Base-by-base conservation (phyloP, 345 rosid genomes). In the Populus tremula region DNA sequence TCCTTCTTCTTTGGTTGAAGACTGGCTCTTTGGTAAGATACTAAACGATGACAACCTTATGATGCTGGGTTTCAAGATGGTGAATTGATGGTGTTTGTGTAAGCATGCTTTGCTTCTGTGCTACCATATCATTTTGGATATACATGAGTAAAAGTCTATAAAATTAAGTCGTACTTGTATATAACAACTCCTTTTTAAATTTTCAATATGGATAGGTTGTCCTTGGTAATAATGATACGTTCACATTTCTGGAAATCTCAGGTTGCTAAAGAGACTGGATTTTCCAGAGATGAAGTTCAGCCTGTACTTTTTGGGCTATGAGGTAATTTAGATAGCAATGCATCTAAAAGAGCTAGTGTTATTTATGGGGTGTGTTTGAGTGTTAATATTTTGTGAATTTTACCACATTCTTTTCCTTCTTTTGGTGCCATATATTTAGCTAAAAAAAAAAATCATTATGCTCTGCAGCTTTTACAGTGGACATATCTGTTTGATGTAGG, bases 261-360 rank as follows among this genome's bases (percentile, higher is more conserved):
- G 97, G 87, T 79, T 95, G 84, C 90, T 95, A 20, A 95, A 93
- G 93, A 89, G 97, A 84, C 76, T 95, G 76, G 97, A 93, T 85
- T 90, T 93, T 77, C 87, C 98, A 3, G 99, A 93, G 64, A 90
- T 88, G 96, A 92, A 93, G 87, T 95, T 95, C 78, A 89, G 92
- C 83, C 82, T 93, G 84, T 95, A 93, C 80, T 95, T 95, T 82
- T 23, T 92, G 82, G 98, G 99, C 71, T 95, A 89, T 69, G 97
- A 92, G 98, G 99, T 96, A 84, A 73, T 76, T n/a, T 65, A 49
- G 9, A 6, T 67, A 33, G 41, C 38, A 33, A 8, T 33, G 36
- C 17, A 45, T 64, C 38, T 10, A 1, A 43, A 41, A 43, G 43
- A 47, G 23, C 63, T 16, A 33, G 63, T 41, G 13, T 62, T 41